A percentile compares a stretch with the other conserved stretches of the same genome.
Evolutionary conservation across 345 rosid genomes (phyloP).

Genomic region (Durio zibethinus): DNA sequence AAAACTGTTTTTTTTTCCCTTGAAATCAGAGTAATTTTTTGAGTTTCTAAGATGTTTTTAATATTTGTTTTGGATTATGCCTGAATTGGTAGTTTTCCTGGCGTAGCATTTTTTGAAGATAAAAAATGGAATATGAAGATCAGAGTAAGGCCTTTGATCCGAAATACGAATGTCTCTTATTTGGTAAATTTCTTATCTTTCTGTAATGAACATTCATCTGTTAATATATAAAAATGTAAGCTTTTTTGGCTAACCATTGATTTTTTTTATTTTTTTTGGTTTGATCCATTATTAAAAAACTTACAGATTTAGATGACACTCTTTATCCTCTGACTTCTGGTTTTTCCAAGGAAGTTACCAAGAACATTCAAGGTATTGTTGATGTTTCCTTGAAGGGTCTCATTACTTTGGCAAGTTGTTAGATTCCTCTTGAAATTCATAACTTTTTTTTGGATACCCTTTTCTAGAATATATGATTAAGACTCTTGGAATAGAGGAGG

Average conservation of each 20-base stretch:
- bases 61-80: neutral
- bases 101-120: neutral
- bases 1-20: neutral
- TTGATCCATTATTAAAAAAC: neutral
- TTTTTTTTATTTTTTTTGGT: neutral
- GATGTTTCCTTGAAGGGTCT: neutral
- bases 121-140: slow-evolving; percentile 38
- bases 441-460: neutral
- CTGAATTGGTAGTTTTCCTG: neutral
- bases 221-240: neutral
- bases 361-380: slow-evolving; percentile 67
- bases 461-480: slow-evolving; percentile 69
- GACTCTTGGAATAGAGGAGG: slow-evolving; percentile 59
- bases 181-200: slow-evolving; percentile 36
- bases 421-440: slow-evolving; percentile 9
- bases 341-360: slow-evolving; percentile 45
- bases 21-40: neutral
- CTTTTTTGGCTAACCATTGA: neutral
- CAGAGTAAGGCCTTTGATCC: slow-evolving; percentile 19
- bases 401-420: neutral
- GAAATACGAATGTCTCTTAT: slow-evolving; percentile 51
- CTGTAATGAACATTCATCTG: neutral
- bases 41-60: neutral
- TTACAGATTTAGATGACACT: slow-evolving; percentile 78
- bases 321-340: slow-evolving; percentile 80